Evolutionary conservation across 2,329 filamentous ascomycete species (phyloP).

Genomic region (Botrytis pseudocinerea): DNA sequence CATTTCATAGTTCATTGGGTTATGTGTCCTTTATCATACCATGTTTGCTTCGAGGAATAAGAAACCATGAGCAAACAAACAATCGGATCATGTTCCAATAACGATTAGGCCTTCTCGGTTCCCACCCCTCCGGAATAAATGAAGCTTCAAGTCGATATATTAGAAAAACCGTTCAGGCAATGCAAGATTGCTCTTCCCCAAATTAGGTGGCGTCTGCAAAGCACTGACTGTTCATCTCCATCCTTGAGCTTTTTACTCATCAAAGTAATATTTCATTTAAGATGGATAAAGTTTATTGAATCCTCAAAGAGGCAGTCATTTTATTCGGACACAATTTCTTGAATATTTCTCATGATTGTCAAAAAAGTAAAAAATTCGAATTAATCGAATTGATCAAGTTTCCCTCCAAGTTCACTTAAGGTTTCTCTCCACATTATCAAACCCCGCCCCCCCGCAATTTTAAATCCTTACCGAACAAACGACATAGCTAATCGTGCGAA

Average conservation of each 20-base stretch:
- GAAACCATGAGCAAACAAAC: not conserved
- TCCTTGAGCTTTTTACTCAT: not conserved
- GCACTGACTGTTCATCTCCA: not conserved
- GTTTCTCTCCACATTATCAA: not conserved
- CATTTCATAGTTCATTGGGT: not conserved
- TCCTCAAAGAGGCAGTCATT: not conserved
- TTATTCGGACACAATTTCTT: not conserved
- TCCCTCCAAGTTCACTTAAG: not conserved
- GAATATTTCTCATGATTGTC: not conserved
- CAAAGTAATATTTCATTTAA: not conserved
- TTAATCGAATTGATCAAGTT: not conserved
- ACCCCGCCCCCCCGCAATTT: conserved; percentile 3
- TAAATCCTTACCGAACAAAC: not conserved
- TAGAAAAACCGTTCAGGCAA: conserved; percentile 10
- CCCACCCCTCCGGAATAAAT: not conserved
- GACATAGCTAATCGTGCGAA: not conserved
- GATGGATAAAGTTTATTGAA: not conserved
- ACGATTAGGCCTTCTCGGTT: not conserved
- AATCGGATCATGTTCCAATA: conserved; percentile 3
- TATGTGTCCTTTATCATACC: not conserved
- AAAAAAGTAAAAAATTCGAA: not conserved
- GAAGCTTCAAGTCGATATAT: conserved; percentile 8
- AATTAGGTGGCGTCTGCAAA: conserved; percentile 18
- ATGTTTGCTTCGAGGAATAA: not conserved
- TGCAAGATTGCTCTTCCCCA: conserved; percentile 9